These are phyloP conservation scores for Glonium stellatum DNA, from an alignment of 495 filamentous ascomycete genomes.

Conservation along the genomic window DNA sequence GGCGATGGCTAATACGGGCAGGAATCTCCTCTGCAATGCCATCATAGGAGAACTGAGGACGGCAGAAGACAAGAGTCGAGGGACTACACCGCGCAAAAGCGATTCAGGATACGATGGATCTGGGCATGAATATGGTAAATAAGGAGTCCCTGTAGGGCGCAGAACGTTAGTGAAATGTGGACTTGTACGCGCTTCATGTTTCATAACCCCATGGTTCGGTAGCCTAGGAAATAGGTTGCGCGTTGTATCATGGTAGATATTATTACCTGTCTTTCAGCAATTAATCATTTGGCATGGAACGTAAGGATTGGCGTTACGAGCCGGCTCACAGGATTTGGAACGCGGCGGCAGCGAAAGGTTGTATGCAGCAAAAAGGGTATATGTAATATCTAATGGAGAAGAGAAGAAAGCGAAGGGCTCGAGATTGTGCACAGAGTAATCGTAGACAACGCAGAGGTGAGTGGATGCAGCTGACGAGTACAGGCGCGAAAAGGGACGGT, in stretches of 20 bases:
- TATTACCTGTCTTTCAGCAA: neutral
- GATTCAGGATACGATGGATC: neutral
- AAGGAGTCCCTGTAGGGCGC: neutral
- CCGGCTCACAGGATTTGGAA: neutral
- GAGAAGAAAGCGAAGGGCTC: neutral
- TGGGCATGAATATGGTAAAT: neutral
- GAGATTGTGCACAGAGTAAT: too few relatives aligned
- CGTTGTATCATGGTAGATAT: neutral
- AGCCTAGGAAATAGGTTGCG: neutral
- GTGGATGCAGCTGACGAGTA: neutral
- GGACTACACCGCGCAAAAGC: neutral
- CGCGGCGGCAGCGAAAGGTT: neutral
- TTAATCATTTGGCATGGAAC: neutral
- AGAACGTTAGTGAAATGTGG: neutral
- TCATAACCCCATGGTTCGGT: too few relatives aligned
- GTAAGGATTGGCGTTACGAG: neutral
- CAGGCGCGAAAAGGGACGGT: neutral
- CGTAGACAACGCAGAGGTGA: too few relatives aligned
- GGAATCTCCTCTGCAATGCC: slow-evolving; percentile 7
- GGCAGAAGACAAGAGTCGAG: neutral
- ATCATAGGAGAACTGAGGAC: neutral
- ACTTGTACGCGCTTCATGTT: too few relatives aligned
- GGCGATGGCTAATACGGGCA: slow-evolving; percentile 18
- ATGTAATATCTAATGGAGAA: neutral
- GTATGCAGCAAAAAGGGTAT: too few relatives aligned